Conservation (phyloP, 1,284 basidiomycete species). For the Cryptococcus deneoformans region DNA sequence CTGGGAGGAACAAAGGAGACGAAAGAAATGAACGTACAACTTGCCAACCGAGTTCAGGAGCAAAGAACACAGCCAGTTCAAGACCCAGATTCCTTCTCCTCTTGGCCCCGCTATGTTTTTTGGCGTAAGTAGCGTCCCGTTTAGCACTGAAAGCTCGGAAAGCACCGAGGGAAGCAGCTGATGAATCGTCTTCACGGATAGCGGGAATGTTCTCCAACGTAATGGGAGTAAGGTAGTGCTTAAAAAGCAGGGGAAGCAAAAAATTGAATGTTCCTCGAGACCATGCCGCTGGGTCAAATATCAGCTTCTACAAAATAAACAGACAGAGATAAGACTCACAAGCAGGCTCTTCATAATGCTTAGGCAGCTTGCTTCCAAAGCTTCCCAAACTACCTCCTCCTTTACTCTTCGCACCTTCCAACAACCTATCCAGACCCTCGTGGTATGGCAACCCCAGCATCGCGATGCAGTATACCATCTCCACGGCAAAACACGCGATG, state of each 20-base stretch:
- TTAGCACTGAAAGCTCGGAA: slow-evolving; percentile 43
- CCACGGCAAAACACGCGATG: slow-evolving; percentile 29
- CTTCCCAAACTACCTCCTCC: slow-evolving; percentile 34
- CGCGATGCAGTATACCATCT: slow-evolving; percentile 40
- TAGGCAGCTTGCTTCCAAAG: slow-evolving; percentile 21
- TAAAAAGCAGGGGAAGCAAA: slow-evolving; percentile 49
- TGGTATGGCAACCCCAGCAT: slow-evolving; percentile 46
- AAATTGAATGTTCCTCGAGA: slow-evolving; percentile 48
- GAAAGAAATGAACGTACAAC: slow-evolving; percentile 18
- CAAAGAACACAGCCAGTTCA: slow-evolving; percentile 36
- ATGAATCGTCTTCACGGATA: slow-evolving; percentile 54
- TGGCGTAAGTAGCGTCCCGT: slow-evolving; percentile 17
- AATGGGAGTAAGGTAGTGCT: slow-evolving; percentile 50
- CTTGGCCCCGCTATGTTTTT: slow-evolving; percentile 21
- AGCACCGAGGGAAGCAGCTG: slow-evolving; percentile 49
- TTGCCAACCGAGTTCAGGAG: slow-evolving; percentile 23
- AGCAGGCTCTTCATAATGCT: slow-evolving; percentile 41
- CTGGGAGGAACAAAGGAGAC: not conserved
- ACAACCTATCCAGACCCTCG: slow-evolving; percentile 35
- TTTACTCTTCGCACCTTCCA: slow-evolving; percentile 34
- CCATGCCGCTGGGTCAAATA: slow-evolving; percentile 29
- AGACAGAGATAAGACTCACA: slow-evolving; percentile 16
- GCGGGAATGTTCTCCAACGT: slow-evolving; percentile 52
- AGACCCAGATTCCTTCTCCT: slow-evolving; percentile 44
- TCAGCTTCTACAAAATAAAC: not conserved